Base-by-base conservation (phyloP, 2,329 filamentous ascomycete species). In the Amauroascus verrucosus region DNA sequence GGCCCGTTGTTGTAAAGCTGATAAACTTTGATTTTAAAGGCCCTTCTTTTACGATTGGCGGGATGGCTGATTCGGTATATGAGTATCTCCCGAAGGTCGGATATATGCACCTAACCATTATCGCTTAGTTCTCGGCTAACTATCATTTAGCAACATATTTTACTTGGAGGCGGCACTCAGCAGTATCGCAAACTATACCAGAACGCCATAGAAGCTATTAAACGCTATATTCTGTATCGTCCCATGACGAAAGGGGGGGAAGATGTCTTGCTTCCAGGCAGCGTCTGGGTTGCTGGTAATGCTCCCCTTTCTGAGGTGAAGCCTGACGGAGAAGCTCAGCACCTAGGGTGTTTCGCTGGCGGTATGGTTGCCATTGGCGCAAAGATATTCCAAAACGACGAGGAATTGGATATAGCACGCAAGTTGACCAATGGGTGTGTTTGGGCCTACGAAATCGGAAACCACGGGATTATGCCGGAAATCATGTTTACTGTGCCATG, bases 241-340 rank as follows among this genome's bases (percentile, higher is more conserved):
- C 88, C 89, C 0, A 85, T 93, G 80, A 78, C 81, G 6, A 77
- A 79, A 28, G 41, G 41, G 11, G 74, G 79, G 51, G 79, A 79
- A 49, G 80, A 91, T 56, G 79, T 93, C n/a, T 75, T 93, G 2
- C 81, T 93, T 56, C 80, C 86, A 0, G 84, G 85, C 22, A 82
- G 81, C 59, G 43, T 52, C 11, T 49, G 28, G 37, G 52, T 50
- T 5, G 33, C n/a, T 16, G 67, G 80, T n/a, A 72, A 51, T 3
- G 64, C 66, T 41, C 37, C 35, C 14, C 24, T 43, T 13, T 50
- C 48, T 20, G 60, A 55, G 52, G 55, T 59, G 30, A 48, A 32
- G 6, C 64, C 74, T 11, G 66, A 71, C 13, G 63, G 76, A 0
- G 68, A 74, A 55, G 70, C 66, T 16, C 74, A 77, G 54, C 76